These are phyloP conservation scores for Debaryomyces fabryi DNA, from an alignment of 1,139 yeast species.

Conservation along the genomic window DNA sequence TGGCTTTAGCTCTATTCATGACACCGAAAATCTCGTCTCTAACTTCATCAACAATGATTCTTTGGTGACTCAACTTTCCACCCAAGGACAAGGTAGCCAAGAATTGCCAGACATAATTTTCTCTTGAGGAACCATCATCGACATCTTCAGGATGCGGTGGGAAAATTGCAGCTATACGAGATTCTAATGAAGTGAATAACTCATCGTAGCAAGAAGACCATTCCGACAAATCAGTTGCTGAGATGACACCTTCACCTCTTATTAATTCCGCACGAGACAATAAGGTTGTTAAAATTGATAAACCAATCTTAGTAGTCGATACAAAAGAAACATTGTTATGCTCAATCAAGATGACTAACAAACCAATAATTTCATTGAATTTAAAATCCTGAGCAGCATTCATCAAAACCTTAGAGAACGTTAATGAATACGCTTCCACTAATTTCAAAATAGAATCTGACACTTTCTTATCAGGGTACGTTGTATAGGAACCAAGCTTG, in stretches of 20 bases:
- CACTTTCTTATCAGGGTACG: constrained; percentile 53
- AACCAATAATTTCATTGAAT: constrained; percentile 80
- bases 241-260: constrained; percentile 73
- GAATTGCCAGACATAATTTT: constrained; percentile 90
- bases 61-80: constrained; percentile 90
- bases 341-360: constrained; percentile 71
- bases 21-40: constrained; percentile 92
- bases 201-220: constrained; percentile 88
- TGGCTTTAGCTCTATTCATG: constrained; percentile 77
- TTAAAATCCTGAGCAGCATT: constrained; percentile 82
- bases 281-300: constrained; percentile 82
- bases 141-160: constrained; percentile 63
- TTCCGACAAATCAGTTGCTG: constrained; percentile 61
- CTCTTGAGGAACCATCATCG: constrained; percentile 67
- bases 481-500: constrained; percentile 75
- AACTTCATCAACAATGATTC: constrained; percentile 92
- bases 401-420: constrained; percentile 84
- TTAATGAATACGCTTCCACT: constrained; percentile 78
- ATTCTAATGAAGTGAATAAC: constrained; percentile 77
- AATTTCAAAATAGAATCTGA: constrained; percentile 62
- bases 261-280: constrained; percentile 92
- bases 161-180: constrained; percentile 77
- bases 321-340: constrained; percentile 74
- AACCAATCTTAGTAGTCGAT: constrained; percentile 83
- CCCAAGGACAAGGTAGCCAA: constrained; percentile 92